These are phyloP conservation scores for Ambrosia hybrid DNA, from an alignment of 140 eudicot genomes.

Conservation along the genomic window DNA sequence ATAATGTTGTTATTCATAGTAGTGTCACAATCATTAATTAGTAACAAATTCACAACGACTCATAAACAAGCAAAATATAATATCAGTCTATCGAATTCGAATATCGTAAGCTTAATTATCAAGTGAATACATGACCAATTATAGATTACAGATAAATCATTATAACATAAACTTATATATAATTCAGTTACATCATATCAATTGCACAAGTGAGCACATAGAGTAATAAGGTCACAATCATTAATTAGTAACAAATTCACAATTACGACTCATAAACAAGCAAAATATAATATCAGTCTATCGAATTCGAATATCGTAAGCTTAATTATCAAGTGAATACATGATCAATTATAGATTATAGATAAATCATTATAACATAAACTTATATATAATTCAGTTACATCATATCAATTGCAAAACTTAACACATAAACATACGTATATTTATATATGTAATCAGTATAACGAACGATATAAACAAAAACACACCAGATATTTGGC, in stretches of 20 bases:
- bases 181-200: neutral
- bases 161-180: neutral
- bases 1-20: too few relatives aligned
- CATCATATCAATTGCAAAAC: constrained; percentile 1
- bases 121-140: too few relatives aligned
- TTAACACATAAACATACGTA: neutral
- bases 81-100: neutral
- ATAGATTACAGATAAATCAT: neutral
- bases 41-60: neutral
- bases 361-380: neutral
- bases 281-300: neutral
- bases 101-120: too few relatives aligned
- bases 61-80: constrained; percentile 5
- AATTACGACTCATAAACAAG: neutral
- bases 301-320: neutral
- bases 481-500: constrained; percentile 64
- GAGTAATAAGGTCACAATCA: neutral
- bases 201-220: neutral
- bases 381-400: neutral
- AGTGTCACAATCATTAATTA: neutral
- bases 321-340: too few relatives aligned
- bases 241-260: neutral
- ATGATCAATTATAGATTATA: too few relatives aligned
- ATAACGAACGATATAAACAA: neutral
- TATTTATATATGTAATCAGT: too few relatives aligned